A percentile compares a stretch with the other conserved stretches of the same genome.
phyloP scores from a whole-genome alignment of 176 grass and related monocot species.

The Chrysopogon serrulatus region DNA sequence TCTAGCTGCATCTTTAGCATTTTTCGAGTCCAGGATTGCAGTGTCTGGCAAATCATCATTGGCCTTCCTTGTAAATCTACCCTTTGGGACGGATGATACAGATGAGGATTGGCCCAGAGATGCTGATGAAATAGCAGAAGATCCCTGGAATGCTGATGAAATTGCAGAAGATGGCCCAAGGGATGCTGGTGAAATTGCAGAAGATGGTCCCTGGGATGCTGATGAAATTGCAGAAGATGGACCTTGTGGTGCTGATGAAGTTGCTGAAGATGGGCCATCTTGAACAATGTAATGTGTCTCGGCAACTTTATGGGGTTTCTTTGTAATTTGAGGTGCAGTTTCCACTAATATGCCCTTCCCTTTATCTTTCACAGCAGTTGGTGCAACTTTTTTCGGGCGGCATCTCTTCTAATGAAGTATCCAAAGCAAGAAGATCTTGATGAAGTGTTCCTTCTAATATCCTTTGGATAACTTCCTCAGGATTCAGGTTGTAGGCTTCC shows the following conservation, averaged over 20 bases:
- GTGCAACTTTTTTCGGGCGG: constrained; percentile 39
- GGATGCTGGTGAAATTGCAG: constrained; percentile 35
- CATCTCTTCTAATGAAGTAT: constrained; percentile 78
- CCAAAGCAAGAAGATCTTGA: constrained; percentile 78
- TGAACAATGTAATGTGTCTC: constrained; percentile 21
- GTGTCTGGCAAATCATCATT: constrained; percentile 51
- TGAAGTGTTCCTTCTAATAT: constrained; percentile 93
- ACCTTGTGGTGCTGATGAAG: constrained; percentile 29
- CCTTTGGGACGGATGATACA: constrained; percentile 49
- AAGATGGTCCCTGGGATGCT: constrained; percentile 31
- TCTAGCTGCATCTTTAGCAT: constrained; percentile 57
- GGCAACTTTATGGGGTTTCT: constrained; percentile 20
- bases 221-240: constrained; percentile 48
- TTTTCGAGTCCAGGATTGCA: constrained; percentile 53
- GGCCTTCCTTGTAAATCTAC: constrained; percentile 86
- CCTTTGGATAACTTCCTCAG: constrained; percentile 88
- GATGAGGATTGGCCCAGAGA: constrained; percentile 24
- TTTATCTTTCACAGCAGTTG: constrained; percentile 63
- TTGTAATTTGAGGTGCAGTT: constrained; percentile 21
- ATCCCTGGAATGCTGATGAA: constrained; percentile 27
- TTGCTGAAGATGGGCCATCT: constrained; percentile 50
- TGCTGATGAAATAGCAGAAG: constrained; percentile 39
- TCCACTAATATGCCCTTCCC: constrained; percentile 77
- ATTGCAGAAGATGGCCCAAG: constrained; percentile 38
- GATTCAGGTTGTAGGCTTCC: constrained; percentile 87